These are phyloP conservation scores for Moringa oleifera DNA, from an alignment of 345 rosid genomes.

Conservation along the genomic window DNA sequence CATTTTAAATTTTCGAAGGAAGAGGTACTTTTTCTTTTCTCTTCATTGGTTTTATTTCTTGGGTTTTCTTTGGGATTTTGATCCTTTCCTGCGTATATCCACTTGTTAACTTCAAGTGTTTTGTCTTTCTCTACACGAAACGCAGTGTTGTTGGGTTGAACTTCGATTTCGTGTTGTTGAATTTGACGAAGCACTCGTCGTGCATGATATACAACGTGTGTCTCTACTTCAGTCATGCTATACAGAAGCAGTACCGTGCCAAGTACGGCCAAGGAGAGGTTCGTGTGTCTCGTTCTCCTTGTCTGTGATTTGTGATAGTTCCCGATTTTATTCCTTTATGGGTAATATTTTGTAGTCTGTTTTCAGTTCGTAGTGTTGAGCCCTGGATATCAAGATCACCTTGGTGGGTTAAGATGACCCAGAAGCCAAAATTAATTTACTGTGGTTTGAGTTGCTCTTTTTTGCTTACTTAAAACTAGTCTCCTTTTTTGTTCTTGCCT, in stretches of 20 bases:
- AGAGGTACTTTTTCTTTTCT: slow-evolving; percentile 29
- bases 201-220: slow-evolving; percentile 81
- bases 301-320: too few relatives aligned
- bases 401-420: background rate
- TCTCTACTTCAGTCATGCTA: slow-evolving; percentile 76
- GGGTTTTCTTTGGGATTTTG: background rate
- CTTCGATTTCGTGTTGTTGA: slow-evolving; percentile 82
- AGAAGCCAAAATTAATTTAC: background rate
- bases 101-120: background rate
- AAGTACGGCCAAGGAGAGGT: slow-evolving; percentile 56
- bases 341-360: background rate
- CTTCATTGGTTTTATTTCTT: background rate
- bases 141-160: slow-evolving; percentile 86
- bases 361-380: background rate
- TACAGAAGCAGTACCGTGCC: slow-evolving; percentile 71
- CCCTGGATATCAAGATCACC: background rate
- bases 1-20: slow-evolving; percentile 73
- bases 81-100: background rate
- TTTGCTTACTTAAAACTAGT: too few relatives aligned
- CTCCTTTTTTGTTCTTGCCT: background rate
- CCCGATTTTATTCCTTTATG: background rate
- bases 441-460: too few relatives aligned
- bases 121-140: background rate
- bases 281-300: background rate
- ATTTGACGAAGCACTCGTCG: slow-evolving; percentile 92